phyloP scores from a whole-genome alignment of 306 rosid genomes.

The Pyrus pyrifolia region DNA sequence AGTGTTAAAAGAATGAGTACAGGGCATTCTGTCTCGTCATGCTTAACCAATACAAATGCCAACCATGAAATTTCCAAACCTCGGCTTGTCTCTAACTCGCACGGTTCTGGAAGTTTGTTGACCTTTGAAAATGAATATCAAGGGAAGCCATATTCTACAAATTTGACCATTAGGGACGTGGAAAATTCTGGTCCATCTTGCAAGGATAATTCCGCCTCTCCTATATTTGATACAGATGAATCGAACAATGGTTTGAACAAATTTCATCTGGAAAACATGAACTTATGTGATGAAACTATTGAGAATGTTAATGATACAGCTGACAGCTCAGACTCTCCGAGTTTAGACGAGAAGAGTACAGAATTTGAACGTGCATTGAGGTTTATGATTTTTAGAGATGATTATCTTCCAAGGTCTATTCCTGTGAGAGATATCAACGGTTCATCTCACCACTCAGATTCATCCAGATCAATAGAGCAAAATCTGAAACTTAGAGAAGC shows the following conservation, averaged over 20 bases:
- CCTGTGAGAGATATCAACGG: not conserved
- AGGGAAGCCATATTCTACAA: not conserved
- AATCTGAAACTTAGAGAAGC: not conserved
- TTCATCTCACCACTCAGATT: not conserved
- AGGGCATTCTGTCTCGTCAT: not conserved
- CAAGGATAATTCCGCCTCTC: not conserved
- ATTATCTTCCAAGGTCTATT: slow-evolving; percentile 3
- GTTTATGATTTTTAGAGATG: not conserved
- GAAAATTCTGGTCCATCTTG: not conserved
- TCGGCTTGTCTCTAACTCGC: not conserved
- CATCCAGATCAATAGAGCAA: not conserved
- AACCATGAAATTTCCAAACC: not conserved
- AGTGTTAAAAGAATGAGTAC: not conserved
- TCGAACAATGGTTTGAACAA: slow-evolving; percentile 6
- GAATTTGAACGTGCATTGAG: not conserved
- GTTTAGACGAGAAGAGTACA: not conserved
- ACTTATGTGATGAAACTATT: not conserved
- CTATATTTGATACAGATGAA: not conserved
- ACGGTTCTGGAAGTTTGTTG: slow-evolving; percentile 1
- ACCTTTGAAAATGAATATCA: slow-evolving; percentile 1
- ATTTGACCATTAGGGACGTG: not conserved
- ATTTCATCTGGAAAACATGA: not conserved
- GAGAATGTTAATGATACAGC: not conserved
- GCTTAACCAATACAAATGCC: not conserved
- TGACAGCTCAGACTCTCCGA: not conserved